Base-by-base conservation (phyloP, 768 basidiomycete genomes). In the Rhizopogon vulgaris region DNA sequence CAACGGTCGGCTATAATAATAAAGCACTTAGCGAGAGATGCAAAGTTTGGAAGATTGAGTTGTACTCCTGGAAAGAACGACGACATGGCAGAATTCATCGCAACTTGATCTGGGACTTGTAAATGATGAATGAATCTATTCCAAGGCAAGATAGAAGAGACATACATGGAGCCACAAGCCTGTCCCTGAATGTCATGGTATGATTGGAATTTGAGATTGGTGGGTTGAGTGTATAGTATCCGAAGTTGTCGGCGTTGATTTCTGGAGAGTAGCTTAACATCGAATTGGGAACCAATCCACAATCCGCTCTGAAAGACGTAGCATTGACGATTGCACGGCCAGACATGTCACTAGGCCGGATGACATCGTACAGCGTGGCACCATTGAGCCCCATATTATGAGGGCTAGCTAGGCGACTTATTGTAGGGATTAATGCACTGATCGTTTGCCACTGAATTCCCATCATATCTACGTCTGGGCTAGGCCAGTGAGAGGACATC, bases 301-400 rank as follows among this genome's bases (percentile, higher is more conserved):
- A 60, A 5, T 8, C 37, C 6, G 45, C n/a, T 24, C 49, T 30
- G 7, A 60, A 1, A 1, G 56, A 49, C 3, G 59, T 54, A 4
- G 60, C 42, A 54, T 60, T 59, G 1, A 62, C 52, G 38, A 41
- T 39, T 14, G 54, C 54, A 10, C 3, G 24, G 7, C 48, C 48
- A 48, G 25, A 24, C 4, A 11, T 40, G 2, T 49, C 46, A 5
- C 3, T 6, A 12, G 54, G 3, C 15, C 46, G 3, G 1, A 61
- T 6, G 10, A 27, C 40, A 18, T 60, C 59, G 56, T 48, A 62
- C 4, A 60, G 6, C 0, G 52, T 49, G 6, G 55, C 61, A 17
- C 58, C 51, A 2, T 46, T 7, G 0, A 62, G 38, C 24, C 60
- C 59, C 43, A 8, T 18, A 0, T 51, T 54, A 10, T 41, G n/a